Percentiles rank a stretch among this genome's conserved stretches.
Evolutionary conservation across 495 filamentous ascomycete genomes (phyloP).

Genomic region (Xylaria venustula): DNA sequence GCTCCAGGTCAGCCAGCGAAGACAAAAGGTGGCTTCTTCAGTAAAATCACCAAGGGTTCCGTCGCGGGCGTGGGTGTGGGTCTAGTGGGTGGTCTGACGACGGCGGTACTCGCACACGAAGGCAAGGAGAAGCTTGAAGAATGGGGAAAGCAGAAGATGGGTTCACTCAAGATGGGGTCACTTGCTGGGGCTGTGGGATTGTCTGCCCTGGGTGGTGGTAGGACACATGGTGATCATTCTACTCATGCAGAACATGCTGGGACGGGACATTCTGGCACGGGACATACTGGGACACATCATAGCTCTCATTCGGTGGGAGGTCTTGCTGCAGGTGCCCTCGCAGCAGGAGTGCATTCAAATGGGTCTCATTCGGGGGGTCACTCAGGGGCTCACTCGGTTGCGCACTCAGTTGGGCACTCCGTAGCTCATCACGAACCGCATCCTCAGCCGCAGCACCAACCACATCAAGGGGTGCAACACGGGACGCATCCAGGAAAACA

Average conservation of each 20-base stretch:
- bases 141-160: conserved; percentile 14
- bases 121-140: conserved; percentile 11
- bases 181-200: not conserved
- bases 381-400: no score
- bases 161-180: conserved; percentile 10
- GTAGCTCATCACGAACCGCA: not conserved
- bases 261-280: not conserved
- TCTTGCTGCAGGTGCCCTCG: not conserved
- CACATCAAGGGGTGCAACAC: no score
- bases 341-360: not conserved
- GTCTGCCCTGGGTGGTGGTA: not conserved
- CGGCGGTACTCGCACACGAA: conserved; percentile 1
- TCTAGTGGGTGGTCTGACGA: not conserved
- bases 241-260: not conserved
- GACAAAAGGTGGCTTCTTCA: conserved; percentile 4
- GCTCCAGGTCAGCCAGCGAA: not conserved
- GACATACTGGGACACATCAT: not conserved
- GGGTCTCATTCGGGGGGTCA: not conserved
- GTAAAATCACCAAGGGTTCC: conserved; percentile 9
- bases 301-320: not conserved
- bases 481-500: not conserved
- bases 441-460: not conserved
- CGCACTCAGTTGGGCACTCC: not conserved
- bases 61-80: not conserved
- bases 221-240: not conserved